Evolutionary conservation across 345 rosid species (phyloP).

Genomic region (Nephelium lappaceum): DNA sequence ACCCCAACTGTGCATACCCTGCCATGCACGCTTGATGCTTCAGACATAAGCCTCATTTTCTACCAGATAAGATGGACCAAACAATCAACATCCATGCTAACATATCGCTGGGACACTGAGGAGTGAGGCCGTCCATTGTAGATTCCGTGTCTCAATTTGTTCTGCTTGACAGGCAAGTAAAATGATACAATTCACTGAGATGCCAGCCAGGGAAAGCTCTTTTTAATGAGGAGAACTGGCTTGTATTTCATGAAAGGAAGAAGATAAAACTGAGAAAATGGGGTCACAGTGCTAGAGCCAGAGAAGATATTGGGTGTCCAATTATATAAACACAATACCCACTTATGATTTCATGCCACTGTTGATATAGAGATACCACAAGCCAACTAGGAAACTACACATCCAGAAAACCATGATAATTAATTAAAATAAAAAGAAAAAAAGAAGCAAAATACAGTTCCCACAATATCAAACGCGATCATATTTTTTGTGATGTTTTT

Average conservation of each 20-base stretch:
- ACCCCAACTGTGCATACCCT: neutral
- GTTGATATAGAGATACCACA: conserved; percentile 27
- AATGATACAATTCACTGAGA: neutral
- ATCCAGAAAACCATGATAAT: conserved; percentile 25
- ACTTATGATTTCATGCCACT: conserved; percentile 27
- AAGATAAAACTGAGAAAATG: neutral
- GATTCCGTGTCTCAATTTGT: neutral
- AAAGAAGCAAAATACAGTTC: conserved; percentile 20
- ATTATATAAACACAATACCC: conserved; percentile 26
- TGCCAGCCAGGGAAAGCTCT: neutral
- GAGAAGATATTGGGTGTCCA: neutral
- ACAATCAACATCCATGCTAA: neutral
- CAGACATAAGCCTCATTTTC: neutral
- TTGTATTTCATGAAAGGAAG: neutral
- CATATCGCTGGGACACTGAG: neutral
- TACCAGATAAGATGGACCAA: neutral
- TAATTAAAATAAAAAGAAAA: conserved; percentile 9
- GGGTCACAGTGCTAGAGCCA: conserved; percentile 4
- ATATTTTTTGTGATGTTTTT: conserved; percentile 2
- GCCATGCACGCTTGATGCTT: neutral
- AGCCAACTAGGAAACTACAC: conserved; percentile 29
- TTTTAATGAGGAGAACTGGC: neutral
- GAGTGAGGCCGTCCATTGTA: neutral
- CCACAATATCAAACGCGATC: conserved; percentile 26
- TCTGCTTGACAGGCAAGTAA: neutral